Conservation (phyloP, 345 rosid genomes). For the Lagerstroemia speciosa region DNA sequence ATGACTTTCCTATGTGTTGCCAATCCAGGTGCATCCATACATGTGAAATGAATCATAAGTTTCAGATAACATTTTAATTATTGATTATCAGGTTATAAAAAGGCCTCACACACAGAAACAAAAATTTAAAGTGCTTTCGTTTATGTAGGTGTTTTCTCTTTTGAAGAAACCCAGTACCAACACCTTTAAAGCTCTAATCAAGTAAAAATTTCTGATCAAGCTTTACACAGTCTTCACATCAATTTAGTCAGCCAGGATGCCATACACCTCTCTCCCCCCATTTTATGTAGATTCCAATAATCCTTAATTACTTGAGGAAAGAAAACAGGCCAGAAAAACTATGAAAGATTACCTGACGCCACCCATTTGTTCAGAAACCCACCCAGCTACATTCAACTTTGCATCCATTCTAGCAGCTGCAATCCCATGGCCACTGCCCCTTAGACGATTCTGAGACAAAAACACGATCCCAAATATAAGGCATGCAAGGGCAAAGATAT, state of each 20-base stretch:
- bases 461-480: not conserved
- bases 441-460: constrained; percentile 57
- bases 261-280: no score
- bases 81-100: not conserved
- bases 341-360: constrained; percentile 69
- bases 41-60: not conserved
- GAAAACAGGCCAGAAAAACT: not conserved
- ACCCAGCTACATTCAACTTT: constrained; percentile 77
- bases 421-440: constrained; percentile 91
- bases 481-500: not conserved
- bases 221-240: not conserved
- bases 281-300: not conserved
- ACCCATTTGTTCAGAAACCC: constrained; percentile 99
- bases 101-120: not conserved
- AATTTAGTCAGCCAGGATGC: not conserved
- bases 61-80: not conserved
- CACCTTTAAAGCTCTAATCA: not conserved
- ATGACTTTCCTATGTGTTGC: not conserved
- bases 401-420: constrained; percentile 95
- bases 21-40: not conserved
- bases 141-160: not conserved
- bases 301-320: not conserved
- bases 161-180: not conserved
- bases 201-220: not conserved
- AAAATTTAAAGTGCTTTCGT: not conserved